Percentiles rank a stretch among this genome's conserved stretches.
Evolutionary conservation across 169 alveolate genomes (phyloP).

Genomic region (Plasmodium knowlesi): DNA sequence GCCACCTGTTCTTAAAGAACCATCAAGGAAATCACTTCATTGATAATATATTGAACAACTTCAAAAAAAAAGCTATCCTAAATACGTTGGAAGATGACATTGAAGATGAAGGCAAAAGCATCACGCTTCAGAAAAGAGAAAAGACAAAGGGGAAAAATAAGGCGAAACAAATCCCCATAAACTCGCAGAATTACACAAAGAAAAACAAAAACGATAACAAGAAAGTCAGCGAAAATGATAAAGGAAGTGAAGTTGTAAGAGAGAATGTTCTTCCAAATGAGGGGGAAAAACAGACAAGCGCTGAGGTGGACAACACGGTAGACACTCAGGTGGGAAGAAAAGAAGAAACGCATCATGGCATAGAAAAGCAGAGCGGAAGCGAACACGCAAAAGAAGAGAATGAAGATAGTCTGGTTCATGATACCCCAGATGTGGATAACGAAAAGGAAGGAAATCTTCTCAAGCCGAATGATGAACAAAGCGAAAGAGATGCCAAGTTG

Average conservation of each 20-base stretch:
- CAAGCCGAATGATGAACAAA: neutral
- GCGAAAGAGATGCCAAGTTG: neutral
- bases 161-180: conserved; percentile 6
- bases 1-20: conserved; percentile 48
- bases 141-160: conserved; percentile 21
- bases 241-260: neutral
- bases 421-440: neutral
- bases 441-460: neutral
- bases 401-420: neutral
- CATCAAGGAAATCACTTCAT: conserved; percentile 50
- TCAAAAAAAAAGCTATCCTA: conserved; percentile 63
- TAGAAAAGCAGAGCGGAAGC: neutral
- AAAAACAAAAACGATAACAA: conserved; percentile 7
- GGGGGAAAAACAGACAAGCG: neutral
- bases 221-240: neutral
- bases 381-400: neutral
- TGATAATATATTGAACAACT: conserved; percentile 60
- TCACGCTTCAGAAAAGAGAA: conserved; percentile 13
- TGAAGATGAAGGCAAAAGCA: conserved; percentile 9
- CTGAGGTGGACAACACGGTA: neutral
- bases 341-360: neutral
- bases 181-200: conserved; percentile 42
- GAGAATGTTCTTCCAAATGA: neutral
- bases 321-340: neutral
- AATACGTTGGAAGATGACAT: conserved; percentile 68